Evolutionary conservation across 192 early-diverging fungal species (phyloP).

Genomic region (Backusella tarrabulga): DNA sequence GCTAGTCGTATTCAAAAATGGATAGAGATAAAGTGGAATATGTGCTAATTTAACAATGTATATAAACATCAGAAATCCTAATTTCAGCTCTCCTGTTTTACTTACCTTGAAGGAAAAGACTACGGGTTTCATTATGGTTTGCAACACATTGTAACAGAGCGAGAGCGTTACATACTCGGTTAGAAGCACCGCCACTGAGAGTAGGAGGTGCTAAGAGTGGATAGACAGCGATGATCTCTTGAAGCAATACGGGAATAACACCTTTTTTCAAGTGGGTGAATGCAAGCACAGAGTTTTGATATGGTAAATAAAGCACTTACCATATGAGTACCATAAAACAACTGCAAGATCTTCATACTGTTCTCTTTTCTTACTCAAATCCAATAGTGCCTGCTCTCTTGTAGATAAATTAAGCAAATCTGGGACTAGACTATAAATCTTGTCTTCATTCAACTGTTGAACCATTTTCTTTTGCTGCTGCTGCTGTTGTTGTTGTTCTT

Average conservation of each 20-base stretch:
- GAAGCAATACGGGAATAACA: constrained; percentile 93
- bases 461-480: constrained; percentile 28
- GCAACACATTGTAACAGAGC: constrained; percentile 96
- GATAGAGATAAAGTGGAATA: constrained; percentile 96
- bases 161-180: constrained; percentile 97
- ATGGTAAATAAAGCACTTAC: constrained; percentile 34
- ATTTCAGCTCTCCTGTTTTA: neutral
- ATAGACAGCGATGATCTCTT: constrained; percentile 95
- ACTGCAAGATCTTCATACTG: constrained; percentile 94
- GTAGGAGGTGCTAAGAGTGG: constrained; percentile 85
- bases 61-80: neutral
- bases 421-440: constrained; percentile 86
- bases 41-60: constrained; percentile 57
- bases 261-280: constrained; percentile 42
- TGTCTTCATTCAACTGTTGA: constrained; percentile 67
- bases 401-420: constrained; percentile 73
- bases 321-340: constrained; percentile 96
- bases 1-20: constrained; percentile 94
- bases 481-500: constrained; percentile 34
- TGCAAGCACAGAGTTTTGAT: neutral
- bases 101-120: constrained; percentile 74
- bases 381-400: constrained; percentile 90
- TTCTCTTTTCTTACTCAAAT: constrained; percentile 92
- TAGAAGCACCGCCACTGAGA: constrained; percentile 86
- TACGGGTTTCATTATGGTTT: constrained; percentile 90